Percentiles rank a stretch among this genome's conserved stretches.
Evolutionary conservation across 176 grass and related monocot species (phyloP).

Genomic region (Oryza coarctata): DNA sequence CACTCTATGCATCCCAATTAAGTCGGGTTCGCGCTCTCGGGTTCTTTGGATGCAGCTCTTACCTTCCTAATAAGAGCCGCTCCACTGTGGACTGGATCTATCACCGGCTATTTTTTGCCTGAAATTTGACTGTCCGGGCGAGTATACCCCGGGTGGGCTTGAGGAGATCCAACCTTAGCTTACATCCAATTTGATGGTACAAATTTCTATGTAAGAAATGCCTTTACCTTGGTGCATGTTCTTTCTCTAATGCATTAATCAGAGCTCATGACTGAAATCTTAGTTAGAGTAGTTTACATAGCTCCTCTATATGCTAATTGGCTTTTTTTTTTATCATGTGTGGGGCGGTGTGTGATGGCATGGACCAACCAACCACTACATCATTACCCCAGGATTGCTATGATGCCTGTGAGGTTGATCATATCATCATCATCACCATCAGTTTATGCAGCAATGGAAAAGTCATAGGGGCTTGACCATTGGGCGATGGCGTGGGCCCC

Average conservation of each 20-base stretch:
- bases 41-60: background rate
- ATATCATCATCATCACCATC: background rate
- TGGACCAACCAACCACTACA: background rate
- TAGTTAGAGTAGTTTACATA: background rate
- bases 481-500: background rate
- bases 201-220: background rate
- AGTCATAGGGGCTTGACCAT: background rate
- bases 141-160: no score
- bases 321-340: background rate
- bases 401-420: background rate
- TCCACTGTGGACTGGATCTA: background rate
- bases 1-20: background rate
- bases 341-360: background rate
- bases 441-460: background rate
- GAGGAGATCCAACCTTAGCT: no score
- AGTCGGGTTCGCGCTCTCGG: background rate
- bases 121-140: background rate
- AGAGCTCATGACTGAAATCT: background rate
- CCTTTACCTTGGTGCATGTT: background rate
- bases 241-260: background rate
- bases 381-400: background rate
- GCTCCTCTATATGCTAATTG: background rate
- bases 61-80: background rate
- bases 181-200: background rate
- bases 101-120: background rate